Base-by-base conservation (phyloP, 805 yeast genomes). In the Spathaspora sp. region DNA sequence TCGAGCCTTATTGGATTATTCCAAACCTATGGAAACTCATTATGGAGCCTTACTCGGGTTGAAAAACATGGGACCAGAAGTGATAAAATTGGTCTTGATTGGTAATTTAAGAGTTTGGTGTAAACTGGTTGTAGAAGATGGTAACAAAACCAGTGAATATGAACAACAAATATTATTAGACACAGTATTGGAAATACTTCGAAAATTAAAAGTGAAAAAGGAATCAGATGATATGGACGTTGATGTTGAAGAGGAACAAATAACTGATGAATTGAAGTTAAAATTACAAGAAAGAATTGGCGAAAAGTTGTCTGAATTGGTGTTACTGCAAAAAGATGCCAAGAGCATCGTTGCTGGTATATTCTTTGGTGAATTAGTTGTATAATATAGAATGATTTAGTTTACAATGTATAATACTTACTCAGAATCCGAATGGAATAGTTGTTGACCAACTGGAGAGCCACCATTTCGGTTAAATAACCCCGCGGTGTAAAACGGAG, bases 1-100 rank as follows among this genome's bases (percentile, higher is more conserved):
- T 54, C 84, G 96, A 61, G 97, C 97, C 0, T 87, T 96, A 58
- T 75, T 94, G 66, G 96, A 92, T 60, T 79, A 91, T 7, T 81
- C 86, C 38, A 85, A 87, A 58, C 91, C 96, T 0, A 76, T 86
- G 14, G 96, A 97, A 1, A 90, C 98, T 0, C 90, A 91, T 55
- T 94, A 87, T 60, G 99, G 99, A 39, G 86, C 97, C 4, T 79
- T 96, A 29, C 79, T 82, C 47, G 99, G 98, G 5, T 78, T 94
- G 60, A 80, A 82, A 51, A 89, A 86, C 17, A 71, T 94, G 61
- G 99, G 97, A 3, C 75, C 85, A 5, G 98, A 94, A 68, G 96
- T 94, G 9, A 81, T 93, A 38, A 80, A 96, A 57, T 85, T 93
- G 44, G 80, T 89, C 1, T 77, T 94, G 50, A 73, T 93, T 39